These are phyloP conservation scores for Venturia nashicola DNA, from an alignment of 2,329 filamentous ascomycete species.

Conservation along the genomic window DNA sequence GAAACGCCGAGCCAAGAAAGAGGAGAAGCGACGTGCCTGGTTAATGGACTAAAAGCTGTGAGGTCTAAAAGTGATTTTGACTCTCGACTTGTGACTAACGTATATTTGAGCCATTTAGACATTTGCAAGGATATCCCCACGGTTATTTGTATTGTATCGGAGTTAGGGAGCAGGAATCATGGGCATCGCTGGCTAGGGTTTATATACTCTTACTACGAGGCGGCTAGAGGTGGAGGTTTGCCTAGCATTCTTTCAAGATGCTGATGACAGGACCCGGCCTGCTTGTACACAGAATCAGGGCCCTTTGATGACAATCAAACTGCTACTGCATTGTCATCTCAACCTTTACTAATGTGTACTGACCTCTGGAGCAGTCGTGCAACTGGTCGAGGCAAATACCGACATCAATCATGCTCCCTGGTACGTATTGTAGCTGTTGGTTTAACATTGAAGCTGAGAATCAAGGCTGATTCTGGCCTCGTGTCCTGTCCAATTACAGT, in stretches of 20 bases:
- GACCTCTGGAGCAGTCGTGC: no score
- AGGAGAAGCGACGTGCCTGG: constrained; percentile 90
- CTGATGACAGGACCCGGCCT: background rate
- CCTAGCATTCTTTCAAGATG: background rate
- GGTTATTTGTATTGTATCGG: background rate
- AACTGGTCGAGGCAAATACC: no score
- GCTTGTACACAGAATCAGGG: background rate
- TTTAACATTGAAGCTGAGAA: no score
- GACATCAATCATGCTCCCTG: no score
- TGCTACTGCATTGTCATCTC: background rate
- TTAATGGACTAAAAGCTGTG: constrained; percentile 54
- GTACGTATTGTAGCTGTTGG: no score
- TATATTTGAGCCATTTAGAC: background rate
- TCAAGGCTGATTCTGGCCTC: no score
- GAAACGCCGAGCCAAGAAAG: constrained; percentile 78
- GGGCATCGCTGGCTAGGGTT: background rate
- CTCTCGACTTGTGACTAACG: background rate
- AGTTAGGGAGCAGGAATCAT: background rate
- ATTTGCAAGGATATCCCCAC: background rate
- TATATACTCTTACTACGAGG: background rate
- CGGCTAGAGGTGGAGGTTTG: background rate
- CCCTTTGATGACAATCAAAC: background rate
- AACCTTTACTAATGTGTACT: no score
- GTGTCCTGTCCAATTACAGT: no score
- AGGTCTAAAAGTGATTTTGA: constrained; percentile 3